A percentile compares a stretch with the other conserved stretches of the same genome.
phyloP scores from a whole-genome alignment of 2,329 filamentous ascomycete species.

The Thelonectria olida region DNA sequence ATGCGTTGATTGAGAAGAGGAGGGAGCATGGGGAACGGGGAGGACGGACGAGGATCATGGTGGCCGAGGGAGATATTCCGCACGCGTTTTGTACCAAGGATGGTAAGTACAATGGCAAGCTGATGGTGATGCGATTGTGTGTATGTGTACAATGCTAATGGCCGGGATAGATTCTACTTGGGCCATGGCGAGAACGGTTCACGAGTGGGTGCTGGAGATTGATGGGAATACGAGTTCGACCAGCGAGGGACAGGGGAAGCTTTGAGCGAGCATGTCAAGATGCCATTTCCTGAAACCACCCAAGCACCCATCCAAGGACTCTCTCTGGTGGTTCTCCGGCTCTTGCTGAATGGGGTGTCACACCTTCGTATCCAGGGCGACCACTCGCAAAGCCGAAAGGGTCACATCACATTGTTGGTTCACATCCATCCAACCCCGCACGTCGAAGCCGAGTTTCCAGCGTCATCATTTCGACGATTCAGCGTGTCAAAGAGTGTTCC shows the following conservation, averaged over 20 bases:
- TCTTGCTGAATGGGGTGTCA: too few species aligned
- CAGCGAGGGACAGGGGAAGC: neutral
- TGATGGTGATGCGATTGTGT: neutral
- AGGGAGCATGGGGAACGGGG: slow-evolving; percentile 43
- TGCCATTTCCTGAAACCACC: too few species aligned
- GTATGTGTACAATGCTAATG: slow-evolving; percentile 1
- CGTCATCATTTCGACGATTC: neutral
- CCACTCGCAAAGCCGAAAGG: neutral
- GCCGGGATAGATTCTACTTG: slow-evolving; percentile 38
- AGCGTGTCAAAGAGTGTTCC: neutral
- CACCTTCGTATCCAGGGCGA: slow-evolving; percentile 12
- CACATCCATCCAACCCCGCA: slow-evolving; percentile 10
- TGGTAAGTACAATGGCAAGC: slow-evolving; percentile 41
- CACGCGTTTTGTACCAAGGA: slow-evolving; percentile 67
- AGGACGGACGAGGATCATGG: slow-evolving; percentile 57
- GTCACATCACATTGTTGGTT: too few species aligned
- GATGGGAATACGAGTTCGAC: slow-evolving; percentile 19
- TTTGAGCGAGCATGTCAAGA: neutral
- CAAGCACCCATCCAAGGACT: too few species aligned
- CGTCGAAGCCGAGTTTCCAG: neutral
- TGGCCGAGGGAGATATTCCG: slow-evolving; percentile 65
- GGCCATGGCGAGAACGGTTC: slow-evolving; percentile 42
- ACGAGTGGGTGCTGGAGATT: slow-evolving; percentile 43
- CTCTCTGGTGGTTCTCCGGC: too few species aligned
- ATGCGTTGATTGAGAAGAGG: slow-evolving; percentile 62